Conservation (phyloP, 2,329 filamentous ascomycete species). For the Calonectria pseudoturangicola region DNA sequence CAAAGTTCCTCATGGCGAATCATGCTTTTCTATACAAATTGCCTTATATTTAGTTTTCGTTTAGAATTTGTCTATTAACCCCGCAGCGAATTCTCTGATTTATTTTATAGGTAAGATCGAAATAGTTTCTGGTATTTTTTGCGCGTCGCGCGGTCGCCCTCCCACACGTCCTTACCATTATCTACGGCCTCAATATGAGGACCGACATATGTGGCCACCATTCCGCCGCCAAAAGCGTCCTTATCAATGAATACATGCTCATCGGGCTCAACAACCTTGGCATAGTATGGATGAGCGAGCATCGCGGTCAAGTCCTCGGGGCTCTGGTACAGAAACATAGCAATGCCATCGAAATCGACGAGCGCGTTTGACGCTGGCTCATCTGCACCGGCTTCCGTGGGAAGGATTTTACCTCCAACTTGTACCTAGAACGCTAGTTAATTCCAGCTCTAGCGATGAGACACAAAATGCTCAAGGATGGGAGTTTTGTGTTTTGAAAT, state of each 20-base stretch:
- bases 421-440: constrained; percentile 46
- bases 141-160: constrained; percentile 41
- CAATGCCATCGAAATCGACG: constrained; percentile 55
- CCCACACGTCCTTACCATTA: constrained; percentile 50
- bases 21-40: no score
- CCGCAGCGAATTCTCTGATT: no score
- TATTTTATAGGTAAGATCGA: constrained; percentile 41
- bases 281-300: constrained; percentile 56
- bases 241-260: constrained; percentile 57
- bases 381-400: constrained; percentile 46
- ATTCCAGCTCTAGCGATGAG: neutral
- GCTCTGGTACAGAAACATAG: constrained; percentile 55
- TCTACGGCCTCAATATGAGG: constrained; percentile 53
- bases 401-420: constrained; percentile 53
- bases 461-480: neutral
- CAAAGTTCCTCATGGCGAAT: no score
- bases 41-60: no score
- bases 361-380: constrained; percentile 46
- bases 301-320: constrained; percentile 49
- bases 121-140: constrained; percentile 52
- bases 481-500: neutral
- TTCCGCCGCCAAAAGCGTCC: constrained; percentile 51
- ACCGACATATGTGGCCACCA: constrained; percentile 55
- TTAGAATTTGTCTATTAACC: no score
- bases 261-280: constrained; percentile 54